A percentile compares a stretch with the other conserved stretches of the same genome.
phyloP scores from a whole-genome alignment of 345 rosid genomes.

The Gossypium anomalum region DNA sequence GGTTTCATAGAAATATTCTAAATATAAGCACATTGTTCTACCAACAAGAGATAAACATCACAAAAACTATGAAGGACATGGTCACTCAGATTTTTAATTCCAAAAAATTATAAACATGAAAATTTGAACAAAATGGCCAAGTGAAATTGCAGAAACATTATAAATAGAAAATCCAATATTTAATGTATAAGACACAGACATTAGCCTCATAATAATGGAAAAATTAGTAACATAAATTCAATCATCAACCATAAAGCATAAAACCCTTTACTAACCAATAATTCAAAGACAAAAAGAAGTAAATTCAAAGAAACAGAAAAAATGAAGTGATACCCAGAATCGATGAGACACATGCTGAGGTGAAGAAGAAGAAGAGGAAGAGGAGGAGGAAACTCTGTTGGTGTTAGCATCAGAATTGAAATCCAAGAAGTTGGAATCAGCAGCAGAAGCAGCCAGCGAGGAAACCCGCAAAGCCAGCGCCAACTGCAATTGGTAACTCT shows the following conservation, averaged over 20 bases:
- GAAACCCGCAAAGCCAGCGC: conserved; percentile 47
- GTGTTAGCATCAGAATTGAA: conserved; percentile 23
- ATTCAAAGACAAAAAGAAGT: not conserved
- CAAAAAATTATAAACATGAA: conserved; percentile 1
- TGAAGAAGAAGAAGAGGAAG: not conserved
- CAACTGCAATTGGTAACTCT: conserved; percentile 53
- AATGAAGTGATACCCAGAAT: conserved; percentile 38
- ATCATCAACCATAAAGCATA: not conserved
- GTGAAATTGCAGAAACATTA: not conserved
- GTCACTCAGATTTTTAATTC: not conserved
- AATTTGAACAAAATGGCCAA: not conserved
- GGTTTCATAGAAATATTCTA: not conserved
- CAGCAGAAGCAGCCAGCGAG: conserved; percentile 41
- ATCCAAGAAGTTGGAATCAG: conserved; percentile 46
- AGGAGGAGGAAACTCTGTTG: conserved; percentile 15
- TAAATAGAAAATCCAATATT: not conserved
- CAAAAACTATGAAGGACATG: not conserved
- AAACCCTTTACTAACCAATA: not conserved
- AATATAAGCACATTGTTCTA: not conserved
- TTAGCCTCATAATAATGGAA: no score
- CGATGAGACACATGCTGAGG: conserved; percentile 45
- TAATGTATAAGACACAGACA: no score
- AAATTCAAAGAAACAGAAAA: not conserved
- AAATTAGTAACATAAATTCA: no score
- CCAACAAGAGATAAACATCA: not conserved